phyloP scores from a whole-genome alignment of 2,329 filamentous ascomycete genomes.

The Fusarium pseudonygamai region DNA sequence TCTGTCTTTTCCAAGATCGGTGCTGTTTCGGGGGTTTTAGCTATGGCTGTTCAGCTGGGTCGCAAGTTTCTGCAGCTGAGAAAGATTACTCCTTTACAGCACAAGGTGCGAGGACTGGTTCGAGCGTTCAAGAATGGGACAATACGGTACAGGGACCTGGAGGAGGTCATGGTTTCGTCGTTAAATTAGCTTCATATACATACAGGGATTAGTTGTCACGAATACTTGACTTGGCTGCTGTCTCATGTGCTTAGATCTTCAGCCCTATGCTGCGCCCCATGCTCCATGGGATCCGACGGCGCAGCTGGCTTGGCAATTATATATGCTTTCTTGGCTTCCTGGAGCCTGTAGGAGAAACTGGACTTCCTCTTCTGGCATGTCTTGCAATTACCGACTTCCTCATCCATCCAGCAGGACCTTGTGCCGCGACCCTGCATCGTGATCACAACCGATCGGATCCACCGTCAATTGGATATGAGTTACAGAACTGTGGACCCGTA shows the following conservation, averaged over 20 bases:
- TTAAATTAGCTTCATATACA: rapidly evolving
- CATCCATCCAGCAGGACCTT: background rate
- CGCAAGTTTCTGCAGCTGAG: background rate
- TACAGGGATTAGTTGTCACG: rapidly evolving
- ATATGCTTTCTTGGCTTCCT: background rate
- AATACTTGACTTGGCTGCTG: rapidly evolving
- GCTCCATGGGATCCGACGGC: rapidly evolving
- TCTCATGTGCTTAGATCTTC: background rate
- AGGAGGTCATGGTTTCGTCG: background rate
- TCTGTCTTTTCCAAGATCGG: rapidly evolving
- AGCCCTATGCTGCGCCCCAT: background rate
- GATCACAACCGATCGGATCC: background rate
- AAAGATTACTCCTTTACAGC: background rate
- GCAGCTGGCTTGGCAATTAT: background rate
- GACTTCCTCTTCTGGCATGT: background rate
- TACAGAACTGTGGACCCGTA: too few relatives aligned
- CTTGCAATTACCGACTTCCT: background rate
- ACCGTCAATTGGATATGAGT: too few relatives aligned
- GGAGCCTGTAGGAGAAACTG: rapidly evolving
- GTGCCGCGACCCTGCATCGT: background rate
- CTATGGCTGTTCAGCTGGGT: rapidly evolving
- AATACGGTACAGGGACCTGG: background rate
- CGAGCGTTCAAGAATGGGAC: conserved; percentile 17
- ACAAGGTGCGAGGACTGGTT: conserved; percentile 2
- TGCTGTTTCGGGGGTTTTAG: rapidly evolving